Percentiles rank a stretch among this genome's conserved stretches.
Conservation (phyloP, 768 basidiomycete species). For the Xerocomellus chrysenteron region DNA sequence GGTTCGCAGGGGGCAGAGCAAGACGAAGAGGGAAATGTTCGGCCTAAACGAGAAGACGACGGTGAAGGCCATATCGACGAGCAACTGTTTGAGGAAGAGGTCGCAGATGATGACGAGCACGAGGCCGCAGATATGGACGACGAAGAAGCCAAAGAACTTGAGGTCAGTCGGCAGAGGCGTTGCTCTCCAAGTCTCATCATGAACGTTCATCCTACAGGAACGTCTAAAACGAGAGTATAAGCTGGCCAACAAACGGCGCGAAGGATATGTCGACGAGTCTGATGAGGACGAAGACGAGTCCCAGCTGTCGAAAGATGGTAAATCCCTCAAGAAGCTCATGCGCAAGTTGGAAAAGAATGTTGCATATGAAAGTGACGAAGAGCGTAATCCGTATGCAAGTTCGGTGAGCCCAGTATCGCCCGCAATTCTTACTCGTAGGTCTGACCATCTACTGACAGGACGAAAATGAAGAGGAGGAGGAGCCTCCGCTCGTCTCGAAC, state of each 20-base stretch:
- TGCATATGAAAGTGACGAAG: constrained; percentile 80
- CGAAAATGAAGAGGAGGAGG: constrained; percentile 78
- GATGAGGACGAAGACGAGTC: constrained; percentile 69
- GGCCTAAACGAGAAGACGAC: constrained; percentile 59
- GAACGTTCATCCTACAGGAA: constrained; percentile 47
- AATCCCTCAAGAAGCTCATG: constrained; percentile 84
- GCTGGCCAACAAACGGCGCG: constrained; percentile 69
- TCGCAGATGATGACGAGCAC: constrained; percentile 86
- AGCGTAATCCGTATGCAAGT: constrained; percentile 76
- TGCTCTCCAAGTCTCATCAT: neutral
- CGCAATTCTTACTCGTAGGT: neutral
- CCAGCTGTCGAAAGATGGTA: constrained; percentile 65
- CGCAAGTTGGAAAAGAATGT: constrained; percentile 80
- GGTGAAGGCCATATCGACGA: constrained; percentile 84
- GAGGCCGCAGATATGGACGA: constrained; percentile 72
- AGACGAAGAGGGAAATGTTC: constrained; percentile 60
- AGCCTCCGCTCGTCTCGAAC: constrained; percentile 41
- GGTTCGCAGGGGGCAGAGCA: constrained; percentile 61
- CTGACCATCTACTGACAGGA: constrained; percentile 38
- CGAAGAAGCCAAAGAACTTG: constrained; percentile 80
- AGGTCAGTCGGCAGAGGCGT: constrained; percentile 45
- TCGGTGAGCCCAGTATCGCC: constrained; percentile 48
- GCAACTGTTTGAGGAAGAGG: constrained; percentile 77
- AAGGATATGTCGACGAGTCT: constrained; percentile 68
- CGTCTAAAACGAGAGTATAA: constrained; percentile 82